phyloP scores from a whole-genome alignment of 257 asterid species.

The Plantago major region DNA sequence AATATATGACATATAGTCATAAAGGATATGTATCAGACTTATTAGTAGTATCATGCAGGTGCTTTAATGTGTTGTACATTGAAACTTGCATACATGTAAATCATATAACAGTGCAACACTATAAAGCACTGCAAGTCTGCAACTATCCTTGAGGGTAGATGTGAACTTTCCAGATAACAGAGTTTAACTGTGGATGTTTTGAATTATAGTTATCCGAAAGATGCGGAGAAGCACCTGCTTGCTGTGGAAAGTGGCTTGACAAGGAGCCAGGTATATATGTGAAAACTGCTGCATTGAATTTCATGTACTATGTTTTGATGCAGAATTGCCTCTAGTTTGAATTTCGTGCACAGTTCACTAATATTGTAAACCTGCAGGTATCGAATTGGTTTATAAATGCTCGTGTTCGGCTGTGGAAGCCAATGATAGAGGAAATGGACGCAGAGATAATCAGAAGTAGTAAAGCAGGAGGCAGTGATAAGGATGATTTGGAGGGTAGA shows the following conservation, averaged over 20 bases:
- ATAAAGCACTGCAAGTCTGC: no score
- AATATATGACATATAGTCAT: no score
- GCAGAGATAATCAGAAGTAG: conserved; percentile 73
- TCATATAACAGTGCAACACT: no score
- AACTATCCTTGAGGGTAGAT: no score
- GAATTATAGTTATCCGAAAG: conserved; percentile 75
- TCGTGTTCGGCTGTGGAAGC: conserved; percentile 89
- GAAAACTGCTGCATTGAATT: no score
- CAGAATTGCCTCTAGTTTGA: no score
- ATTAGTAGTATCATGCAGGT: neutral
- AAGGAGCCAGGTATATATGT: conserved; percentile 90
- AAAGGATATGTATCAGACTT: neutral
- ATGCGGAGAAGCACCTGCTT: conserved; percentile 87
- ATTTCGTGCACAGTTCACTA: no score
- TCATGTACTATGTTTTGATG: no score
- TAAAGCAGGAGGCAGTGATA: conserved; percentile 6
- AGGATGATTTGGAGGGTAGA: conserved; percentile 26
- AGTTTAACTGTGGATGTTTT: neutral
- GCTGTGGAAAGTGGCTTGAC: conserved; percentile 85
- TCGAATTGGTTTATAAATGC: no score
- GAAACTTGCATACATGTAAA: neutral
- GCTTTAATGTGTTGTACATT: neutral
- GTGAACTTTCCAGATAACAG: no score
- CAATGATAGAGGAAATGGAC: conserved; percentile 93
- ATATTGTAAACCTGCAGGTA: no score